Evolutionary conservation across 805 yeast genomes (phyloP), one percentile per base, ranked within the genome.

Genomic region (Cyberlindnera petersonii): DNA sequence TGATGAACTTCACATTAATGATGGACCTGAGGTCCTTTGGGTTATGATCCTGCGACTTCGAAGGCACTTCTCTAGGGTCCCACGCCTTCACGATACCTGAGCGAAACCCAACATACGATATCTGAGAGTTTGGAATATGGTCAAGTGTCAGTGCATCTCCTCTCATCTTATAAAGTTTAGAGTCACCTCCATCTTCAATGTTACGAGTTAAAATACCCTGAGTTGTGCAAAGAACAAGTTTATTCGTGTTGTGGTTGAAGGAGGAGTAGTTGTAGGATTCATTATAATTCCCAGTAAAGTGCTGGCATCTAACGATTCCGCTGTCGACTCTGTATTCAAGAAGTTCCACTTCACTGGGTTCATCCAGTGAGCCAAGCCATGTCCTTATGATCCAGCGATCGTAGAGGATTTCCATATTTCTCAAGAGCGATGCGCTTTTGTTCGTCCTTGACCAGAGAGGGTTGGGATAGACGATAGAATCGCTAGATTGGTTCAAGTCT

Each of bases 311-410:
- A 39, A 28, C 4, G 31, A 20, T 20, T 46, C 46, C 13, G 22
- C 21, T 33, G 21, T 8, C 41, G 37, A 27, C 42, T 37, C 15
- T 35, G 23, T 1, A n/a, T n/a, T 17, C 22, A 14, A 26, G 28
- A 9, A 40, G 0, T 20, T 37, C 48, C 13, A 49, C 20, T 18
- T 44, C 42, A 36, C 57, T 52, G 1, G 53, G 52, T 14, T 49
- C 52, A 37, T 52, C 48, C 32, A 47, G 31, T 2, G 41, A 33
- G 0, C 57, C 58, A 29, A 35, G 40, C 57, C 57, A 54, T 9
- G 54, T 42, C 22, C 55, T 38, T 4, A 43, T 17, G 1, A 40
- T 5, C 9, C 38, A 13, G 9, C 13, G 24, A 20, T 26, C 24
- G 7, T 34, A 27, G 9, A 18, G 18, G 3, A 33, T 4, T 2